A percentile compares a stretch with the other conserved stretches of the same genome.
Evolutionary conservation across 768 basidiomycete species (phyloP).

Genomic region (Auriscalpium vulgare): DNA sequence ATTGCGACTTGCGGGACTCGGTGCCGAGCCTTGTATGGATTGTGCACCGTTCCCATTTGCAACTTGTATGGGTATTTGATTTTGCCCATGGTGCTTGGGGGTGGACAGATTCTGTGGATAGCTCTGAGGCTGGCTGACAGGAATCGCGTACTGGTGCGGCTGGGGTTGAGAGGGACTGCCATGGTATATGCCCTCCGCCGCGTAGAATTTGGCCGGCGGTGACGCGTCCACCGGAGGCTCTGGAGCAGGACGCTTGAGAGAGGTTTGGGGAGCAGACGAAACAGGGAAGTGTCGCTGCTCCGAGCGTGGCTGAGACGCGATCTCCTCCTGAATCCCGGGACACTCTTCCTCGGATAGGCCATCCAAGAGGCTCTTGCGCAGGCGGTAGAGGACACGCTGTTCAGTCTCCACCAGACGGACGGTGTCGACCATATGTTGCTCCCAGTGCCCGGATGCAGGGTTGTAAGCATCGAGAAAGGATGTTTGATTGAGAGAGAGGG

Average conservation of each 20-base stretch:
- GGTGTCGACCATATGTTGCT: constrained; percentile 52
- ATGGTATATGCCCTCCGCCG: constrained; percentile 8
- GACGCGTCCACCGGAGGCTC: constrained; percentile 11
- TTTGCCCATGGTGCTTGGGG: constrained; percentile 8
- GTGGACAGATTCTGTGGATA: constrained; percentile 14
- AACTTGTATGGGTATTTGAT: constrained; percentile 7
- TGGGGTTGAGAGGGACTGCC: constrained; percentile 2
- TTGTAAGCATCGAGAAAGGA: constrained; percentile 60
- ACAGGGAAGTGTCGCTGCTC: not conserved
- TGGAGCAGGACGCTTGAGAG: constrained; percentile 12
- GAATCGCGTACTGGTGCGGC: constrained; percentile 6
- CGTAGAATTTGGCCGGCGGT: constrained; percentile 14
- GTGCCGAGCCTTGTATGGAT: constrained; percentile 2
- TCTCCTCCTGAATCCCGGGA: constrained; percentile 45
- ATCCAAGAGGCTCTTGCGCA: constrained; percentile 50
- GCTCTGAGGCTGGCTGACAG: constrained; percentile 8
- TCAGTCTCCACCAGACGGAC: constrained; percentile 52
- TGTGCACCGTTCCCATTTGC: not conserved
- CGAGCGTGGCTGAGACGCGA: constrained; percentile 34
- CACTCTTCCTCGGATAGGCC: constrained; percentile 54
- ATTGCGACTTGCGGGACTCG: not conserved
- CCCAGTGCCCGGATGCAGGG: constrained; percentile 49
- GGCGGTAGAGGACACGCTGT: constrained; percentile 55
- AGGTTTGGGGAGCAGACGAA: constrained; percentile 3
- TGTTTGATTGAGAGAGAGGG: constrained; percentile 41